Evolutionary conservation across 257 asterid genomes (phyloP).

Genomic region (Solanum bulbocastanum): DNA sequence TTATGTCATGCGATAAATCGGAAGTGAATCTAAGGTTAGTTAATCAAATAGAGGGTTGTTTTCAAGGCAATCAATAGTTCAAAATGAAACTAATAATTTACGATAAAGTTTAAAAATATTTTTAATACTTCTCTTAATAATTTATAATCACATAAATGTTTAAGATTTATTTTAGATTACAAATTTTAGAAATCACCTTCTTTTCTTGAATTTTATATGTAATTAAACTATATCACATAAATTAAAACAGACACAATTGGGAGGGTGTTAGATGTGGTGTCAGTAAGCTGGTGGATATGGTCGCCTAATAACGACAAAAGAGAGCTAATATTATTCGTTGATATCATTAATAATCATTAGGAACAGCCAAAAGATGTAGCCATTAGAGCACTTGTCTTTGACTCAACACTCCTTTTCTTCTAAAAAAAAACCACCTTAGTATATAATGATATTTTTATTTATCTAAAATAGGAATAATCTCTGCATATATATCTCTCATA

Average conservation of each 20-base stretch:
- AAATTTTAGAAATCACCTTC: too few species aligned
- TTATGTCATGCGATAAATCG: too few species aligned
- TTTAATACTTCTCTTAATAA: not conserved
- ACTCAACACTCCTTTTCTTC: not conserved
- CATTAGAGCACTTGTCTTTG: not conserved
- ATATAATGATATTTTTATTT: not conserved
- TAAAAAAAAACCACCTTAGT: not conserved
- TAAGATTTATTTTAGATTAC: too few species aligned
- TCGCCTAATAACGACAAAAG: slow-evolving; percentile 24
- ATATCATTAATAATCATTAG: not conserved
- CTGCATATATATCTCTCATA: too few species aligned
- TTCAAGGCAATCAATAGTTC: too few species aligned
- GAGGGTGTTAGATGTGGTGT: not conserved
- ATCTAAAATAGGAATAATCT: not conserved
- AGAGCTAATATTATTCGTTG: not conserved
- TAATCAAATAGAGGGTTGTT: not conserved
- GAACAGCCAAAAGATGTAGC: not conserved
- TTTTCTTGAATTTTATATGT: too few species aligned
- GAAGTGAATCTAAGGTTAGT: not conserved
- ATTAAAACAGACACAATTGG: too few species aligned
- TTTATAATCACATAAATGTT: not conserved
- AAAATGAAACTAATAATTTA: too few species aligned
- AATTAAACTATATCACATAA: not conserved
- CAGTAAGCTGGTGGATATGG: not conserved
- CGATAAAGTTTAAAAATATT: too few species aligned